phyloP scores from a whole-genome alignment of 768 basidiomycete genomes.

The Flagelloscypha sp. region DNA sequence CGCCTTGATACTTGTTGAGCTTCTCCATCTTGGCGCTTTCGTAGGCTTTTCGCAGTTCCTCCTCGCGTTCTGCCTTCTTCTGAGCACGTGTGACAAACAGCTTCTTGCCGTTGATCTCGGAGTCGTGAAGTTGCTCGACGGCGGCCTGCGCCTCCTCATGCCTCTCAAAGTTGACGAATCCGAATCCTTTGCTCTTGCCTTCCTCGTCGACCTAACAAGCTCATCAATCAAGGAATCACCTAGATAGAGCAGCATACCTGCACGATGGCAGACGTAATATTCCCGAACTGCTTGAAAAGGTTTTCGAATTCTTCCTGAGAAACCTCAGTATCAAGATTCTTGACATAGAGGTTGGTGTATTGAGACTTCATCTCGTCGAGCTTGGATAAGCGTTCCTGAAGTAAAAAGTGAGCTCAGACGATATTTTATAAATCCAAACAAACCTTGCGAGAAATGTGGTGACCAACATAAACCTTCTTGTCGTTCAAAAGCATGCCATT shows the following conservation, averaged over 20 bases:
- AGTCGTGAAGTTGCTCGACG: conserved; percentile 84
- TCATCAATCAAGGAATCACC: too few species aligned
- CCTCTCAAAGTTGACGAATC: conserved; percentile 92
- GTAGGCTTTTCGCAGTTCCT: conserved; percentile 87
- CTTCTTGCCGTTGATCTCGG: conserved; percentile 76
- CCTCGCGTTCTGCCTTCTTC: conserved; percentile 97
- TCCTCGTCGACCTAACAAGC: conserved; percentile 79
- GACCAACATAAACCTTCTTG: conserved; percentile 98
- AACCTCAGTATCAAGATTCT: conserved; percentile 86
- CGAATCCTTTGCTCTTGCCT: conserved; percentile 94
- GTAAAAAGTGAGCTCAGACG: not conserved
- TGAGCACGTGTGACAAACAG: conserved; percentile 95
- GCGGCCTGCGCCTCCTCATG: conserved; percentile 92
- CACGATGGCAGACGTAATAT: conserved; percentile 83
- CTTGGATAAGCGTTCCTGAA: conserved; percentile 92
- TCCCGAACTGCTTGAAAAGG: conserved; percentile 71
- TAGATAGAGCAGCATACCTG: too few species aligned
- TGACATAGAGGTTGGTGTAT: conserved; percentile 98
- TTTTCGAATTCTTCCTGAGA: conserved; percentile 79
- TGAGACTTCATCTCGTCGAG: conserved; percentile 95
- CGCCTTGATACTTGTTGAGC: conserved; percentile 95
- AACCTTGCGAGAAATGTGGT: conserved; percentile 95
- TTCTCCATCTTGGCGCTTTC: conserved; percentile 97
- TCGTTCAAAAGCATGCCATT: conserved; percentile 99
- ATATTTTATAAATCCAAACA: conserved; percentile 10